Conservation (phyloP, 306 rosid genomes). For the Castanopsis chinensis region DNA sequence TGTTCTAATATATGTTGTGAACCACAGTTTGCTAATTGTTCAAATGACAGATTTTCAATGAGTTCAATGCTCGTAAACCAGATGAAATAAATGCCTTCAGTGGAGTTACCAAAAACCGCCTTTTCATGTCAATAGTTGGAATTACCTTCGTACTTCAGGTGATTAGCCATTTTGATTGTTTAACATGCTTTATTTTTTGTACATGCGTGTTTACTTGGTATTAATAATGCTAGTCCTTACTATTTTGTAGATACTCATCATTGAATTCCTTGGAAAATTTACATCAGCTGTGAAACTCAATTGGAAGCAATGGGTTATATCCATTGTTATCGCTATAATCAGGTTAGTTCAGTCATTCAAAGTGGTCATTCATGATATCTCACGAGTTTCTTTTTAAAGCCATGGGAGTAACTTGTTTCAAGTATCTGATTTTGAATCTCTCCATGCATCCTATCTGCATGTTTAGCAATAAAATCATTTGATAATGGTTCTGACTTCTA, state of each 20-base stretch:
- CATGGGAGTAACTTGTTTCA: too few species aligned
- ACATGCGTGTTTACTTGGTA: background rate
- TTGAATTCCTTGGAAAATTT: constrained; percentile 82
- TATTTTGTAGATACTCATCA: constrained; percentile 61
- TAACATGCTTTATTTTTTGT: background rate
- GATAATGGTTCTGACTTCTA: too few species aligned
- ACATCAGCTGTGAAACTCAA: constrained; percentile 60
- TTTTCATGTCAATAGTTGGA: constrained; percentile 74
- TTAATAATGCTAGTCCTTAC: constrained; percentile 7
- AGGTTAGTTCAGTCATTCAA: constrained; percentile 48
- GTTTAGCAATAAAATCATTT: too few species aligned
- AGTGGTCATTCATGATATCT: background rate
- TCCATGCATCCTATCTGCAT: too few species aligned
- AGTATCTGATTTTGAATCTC: too few species aligned
- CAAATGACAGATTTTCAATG: constrained; percentile 74
- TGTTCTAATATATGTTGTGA: background rate
- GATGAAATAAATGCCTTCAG: constrained; percentile 73
- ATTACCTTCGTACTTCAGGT: constrained; percentile 77
- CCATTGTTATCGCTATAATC: constrained; percentile 49
- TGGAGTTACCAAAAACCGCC: constrained; percentile 77
- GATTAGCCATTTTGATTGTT: constrained; percentile 13
- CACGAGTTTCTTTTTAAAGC: too few species aligned
- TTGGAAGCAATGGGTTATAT: constrained; percentile 65
- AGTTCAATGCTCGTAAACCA: constrained; percentile 94
- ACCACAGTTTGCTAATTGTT: constrained; percentile 12